Percentiles rank a stretch among this genome's conserved stretches.
Conservation (phyloP, 2,329 filamentous ascomycete genomes). For the Coniella lustricola region DNA sequence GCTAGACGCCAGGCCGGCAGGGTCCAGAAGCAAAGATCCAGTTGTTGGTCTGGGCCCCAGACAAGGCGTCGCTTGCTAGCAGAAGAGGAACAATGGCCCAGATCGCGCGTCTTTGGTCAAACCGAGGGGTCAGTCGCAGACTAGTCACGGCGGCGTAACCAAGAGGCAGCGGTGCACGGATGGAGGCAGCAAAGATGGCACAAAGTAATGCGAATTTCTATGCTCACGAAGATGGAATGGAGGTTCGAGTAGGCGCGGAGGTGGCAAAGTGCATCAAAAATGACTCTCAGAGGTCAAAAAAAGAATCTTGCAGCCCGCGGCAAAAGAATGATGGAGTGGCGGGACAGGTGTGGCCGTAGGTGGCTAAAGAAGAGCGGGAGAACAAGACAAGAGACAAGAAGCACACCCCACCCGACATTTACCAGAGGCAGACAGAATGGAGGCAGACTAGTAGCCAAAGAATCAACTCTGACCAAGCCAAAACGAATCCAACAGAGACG, state of each 20-base stretch:
- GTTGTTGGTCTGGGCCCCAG: background rate
- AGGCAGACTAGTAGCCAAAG: background rate
- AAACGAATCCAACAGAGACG: too few relatives aligned
- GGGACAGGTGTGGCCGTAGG: background rate
- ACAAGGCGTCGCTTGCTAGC: background rate
- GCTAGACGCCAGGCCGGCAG: background rate
- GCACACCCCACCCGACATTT: background rate
- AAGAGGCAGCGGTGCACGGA: background rate
- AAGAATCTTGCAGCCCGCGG: background rate
- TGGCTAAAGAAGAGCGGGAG: background rate
- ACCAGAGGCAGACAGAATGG: background rate
- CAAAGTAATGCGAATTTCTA: too few relatives aligned
- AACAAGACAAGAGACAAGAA: background rate
- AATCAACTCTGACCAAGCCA: too few relatives aligned
- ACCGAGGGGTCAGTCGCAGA: too few relatives aligned
- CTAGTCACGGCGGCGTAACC: too few relatives aligned
- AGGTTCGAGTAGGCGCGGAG: background rate
- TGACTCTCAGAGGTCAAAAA: background rate
- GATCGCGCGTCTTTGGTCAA: too few relatives aligned
- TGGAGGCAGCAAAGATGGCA: too few relatives aligned
- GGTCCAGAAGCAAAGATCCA: background rate
- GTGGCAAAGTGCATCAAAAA: too few relatives aligned
- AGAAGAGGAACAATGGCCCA: too few relatives aligned
- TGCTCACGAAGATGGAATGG: background rate
- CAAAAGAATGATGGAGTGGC: background rate